These are phyloP conservation scores for Pontederia paniculata DNA, from an alignment of 176 grass and related monocot genomes.

Conservation along the genomic window DNA sequence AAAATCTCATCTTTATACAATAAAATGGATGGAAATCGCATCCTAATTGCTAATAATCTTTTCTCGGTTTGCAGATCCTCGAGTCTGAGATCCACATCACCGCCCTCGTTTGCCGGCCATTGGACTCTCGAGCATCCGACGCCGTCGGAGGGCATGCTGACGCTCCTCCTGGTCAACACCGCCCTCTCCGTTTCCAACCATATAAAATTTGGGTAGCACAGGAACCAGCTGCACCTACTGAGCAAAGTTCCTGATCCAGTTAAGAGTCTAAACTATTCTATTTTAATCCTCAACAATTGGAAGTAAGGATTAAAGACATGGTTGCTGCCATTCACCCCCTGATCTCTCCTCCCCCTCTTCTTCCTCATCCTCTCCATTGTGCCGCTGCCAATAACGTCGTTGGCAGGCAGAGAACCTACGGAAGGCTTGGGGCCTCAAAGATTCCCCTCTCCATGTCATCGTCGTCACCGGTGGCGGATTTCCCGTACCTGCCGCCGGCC, in stretches of 20 bases:
- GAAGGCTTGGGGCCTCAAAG: constrained; percentile 4
- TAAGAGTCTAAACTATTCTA: too few relatives aligned
- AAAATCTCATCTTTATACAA: too few relatives aligned
- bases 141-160: constrained; percentile 46
- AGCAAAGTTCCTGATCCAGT: too few relatives aligned
- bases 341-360: not conserved
- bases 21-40: too few relatives aligned
- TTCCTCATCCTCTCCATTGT: not conserved
- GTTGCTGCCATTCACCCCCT: too few relatives aligned
- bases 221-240: too few relatives aligned
- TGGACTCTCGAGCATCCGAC: constrained; percentile 61
- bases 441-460: not conserved
- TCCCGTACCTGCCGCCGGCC: constrained; percentile 22
- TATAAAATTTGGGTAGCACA: too few relatives aligned
- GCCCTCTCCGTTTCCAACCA: constrained; percentile 43
- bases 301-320: too few relatives aligned
- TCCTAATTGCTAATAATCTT: too few relatives aligned
- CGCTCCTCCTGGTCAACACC: constrained; percentile 48
- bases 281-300: too few relatives aligned
- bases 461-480: not conserved
- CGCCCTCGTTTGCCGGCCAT: constrained; percentile 12
- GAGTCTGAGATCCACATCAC: too few relatives aligned
- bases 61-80: too few relatives aligned
- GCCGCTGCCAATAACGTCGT: not conserved
- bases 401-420: not conserved